A percentile compares a stretch with the other conserved stretches of the same genome.
Conservation (phyloP, 352 stramenopile genomes). For the Pythium coloratum region DNA sequence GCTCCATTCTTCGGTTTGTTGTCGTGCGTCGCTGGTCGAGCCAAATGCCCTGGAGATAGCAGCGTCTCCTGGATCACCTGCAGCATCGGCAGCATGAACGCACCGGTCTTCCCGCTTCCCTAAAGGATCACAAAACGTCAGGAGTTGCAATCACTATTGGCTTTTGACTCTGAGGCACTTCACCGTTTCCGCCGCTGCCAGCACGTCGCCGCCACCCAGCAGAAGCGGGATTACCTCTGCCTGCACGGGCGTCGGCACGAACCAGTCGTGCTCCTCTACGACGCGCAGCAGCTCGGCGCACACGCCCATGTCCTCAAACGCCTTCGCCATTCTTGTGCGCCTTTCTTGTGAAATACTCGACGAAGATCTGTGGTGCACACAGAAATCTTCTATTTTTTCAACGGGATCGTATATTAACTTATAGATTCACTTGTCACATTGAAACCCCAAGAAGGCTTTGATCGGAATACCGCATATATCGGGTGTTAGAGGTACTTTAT, state of each 20-base stretch:
- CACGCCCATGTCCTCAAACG: slow-evolving; percentile 18
- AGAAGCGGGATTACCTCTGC: slow-evolving; percentile 7
- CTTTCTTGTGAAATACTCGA: not conserved
- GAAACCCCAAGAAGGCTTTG: not conserved
- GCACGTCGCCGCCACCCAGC: not conserved
- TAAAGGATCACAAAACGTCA: not conserved
- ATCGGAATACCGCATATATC: not conserved
- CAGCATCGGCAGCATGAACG: not conserved
- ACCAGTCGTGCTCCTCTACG: slow-evolving; percentile 12
- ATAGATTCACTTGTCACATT: not conserved
- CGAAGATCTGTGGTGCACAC: not conserved
- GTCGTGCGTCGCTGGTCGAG: not conserved
- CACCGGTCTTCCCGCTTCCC: not conserved
- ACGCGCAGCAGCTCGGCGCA: slow-evolving; percentile 15
- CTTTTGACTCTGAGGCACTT: not conserved
- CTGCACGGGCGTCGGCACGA: slow-evolving; percentile 16
- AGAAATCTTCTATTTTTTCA: not conserved
- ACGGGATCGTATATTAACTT: not conserved
- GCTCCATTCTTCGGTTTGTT: not conserved
- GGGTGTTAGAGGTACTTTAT: not conserved
- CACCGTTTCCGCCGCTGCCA: not conserved
- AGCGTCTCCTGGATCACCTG: not conserved
- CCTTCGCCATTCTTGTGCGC: not conserved
- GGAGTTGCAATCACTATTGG: not conserved
- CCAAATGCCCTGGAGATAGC: not conserved